Evolutionary conservation across 306 rosid species (phyloP).

Genomic region (Fagus crenata): DNA sequence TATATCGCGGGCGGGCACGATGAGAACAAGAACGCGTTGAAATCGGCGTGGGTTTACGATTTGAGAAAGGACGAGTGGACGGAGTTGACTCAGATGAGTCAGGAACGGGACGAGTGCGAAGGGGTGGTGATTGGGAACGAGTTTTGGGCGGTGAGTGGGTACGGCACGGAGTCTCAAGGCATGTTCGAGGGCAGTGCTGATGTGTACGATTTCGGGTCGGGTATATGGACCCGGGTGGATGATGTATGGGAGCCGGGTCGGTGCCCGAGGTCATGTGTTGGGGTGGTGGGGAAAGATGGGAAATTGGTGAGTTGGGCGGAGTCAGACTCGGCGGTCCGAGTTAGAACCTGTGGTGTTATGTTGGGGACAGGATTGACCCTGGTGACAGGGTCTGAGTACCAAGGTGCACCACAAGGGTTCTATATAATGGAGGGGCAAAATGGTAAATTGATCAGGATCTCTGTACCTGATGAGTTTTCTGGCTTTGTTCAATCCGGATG

Average conservation of each 20-base stretch:
- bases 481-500: conserved; percentile 56
- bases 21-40: conserved; percentile 41
- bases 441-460: conserved; percentile 21
- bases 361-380: conserved; percentile 16
- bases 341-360: conserved; percentile 25
- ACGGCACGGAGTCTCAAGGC: conserved; percentile 44
- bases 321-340: conserved; percentile 29
- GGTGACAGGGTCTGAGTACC: conserved; percentile 39
- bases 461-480: conserved; percentile 30
- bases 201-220: conserved; percentile 28
- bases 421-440: conserved; percentile 37
- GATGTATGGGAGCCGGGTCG: conserved; percentile 38
- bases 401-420: conserved; percentile 39
- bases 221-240: conserved; percentile 30
- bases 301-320: conserved; percentile 24
- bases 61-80: conserved; percentile 30
- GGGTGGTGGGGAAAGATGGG: conserved; percentile 21
- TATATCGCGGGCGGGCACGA: conserved; percentile 49
- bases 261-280: conserved; percentile 41
- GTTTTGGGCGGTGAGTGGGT: conserved; percentile 52
- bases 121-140: conserved; percentile 37
- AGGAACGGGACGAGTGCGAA: conserved; percentile 47
- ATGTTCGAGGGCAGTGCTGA: conserved; percentile 39
- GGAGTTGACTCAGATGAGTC: conserved; percentile 30
- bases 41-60: conserved; percentile 39